Evolutionary conservation across 2,329 filamentous ascomycete species (phyloP).

Genomic region (Blastomyces silverae): DNA sequence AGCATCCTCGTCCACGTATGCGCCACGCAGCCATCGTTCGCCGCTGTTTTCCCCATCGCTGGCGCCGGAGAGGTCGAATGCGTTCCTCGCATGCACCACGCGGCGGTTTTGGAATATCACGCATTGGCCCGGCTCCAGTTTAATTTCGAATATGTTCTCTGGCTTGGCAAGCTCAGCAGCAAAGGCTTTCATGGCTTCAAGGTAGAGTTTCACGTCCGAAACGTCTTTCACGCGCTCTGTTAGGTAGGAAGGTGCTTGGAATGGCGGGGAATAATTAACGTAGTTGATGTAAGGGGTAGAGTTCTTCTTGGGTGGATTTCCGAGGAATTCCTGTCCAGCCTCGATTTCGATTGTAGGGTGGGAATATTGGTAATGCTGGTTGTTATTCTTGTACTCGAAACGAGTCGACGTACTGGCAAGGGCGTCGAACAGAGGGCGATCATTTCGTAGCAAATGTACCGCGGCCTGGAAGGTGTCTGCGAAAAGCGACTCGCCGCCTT

Average conservation of each 20-base stretch:
- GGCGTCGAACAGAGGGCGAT: slow-evolving; percentile 22
- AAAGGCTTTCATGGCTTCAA: slow-evolving; percentile 52
- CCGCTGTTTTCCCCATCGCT: slow-evolving; percentile 45
- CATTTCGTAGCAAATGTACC: slow-evolving; percentile 17
- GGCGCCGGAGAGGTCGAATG: slow-evolving; percentile 53
- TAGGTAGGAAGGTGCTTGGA: slow-evolving; percentile 54
- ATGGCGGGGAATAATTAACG: slow-evolving; percentile 71
- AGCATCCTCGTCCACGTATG: slow-evolving; percentile 68
- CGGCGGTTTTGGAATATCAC: slow-evolving; percentile 88
- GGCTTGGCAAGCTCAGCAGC: slow-evolving; percentile 52
- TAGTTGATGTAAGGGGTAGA: slow-evolving; percentile 28
- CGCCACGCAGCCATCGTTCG: slow-evolving; percentile 73
- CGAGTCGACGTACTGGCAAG: slow-evolving; percentile 45
- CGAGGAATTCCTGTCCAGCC: slow-evolving; percentile 20
- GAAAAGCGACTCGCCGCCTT: slow-evolving; percentile 81
- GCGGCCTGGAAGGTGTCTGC: slow-evolving; percentile 65
- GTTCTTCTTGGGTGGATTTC: slow-evolving; percentile 5
- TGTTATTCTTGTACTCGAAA: slow-evolving; percentile 63
- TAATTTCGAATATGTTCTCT: slow-evolving; percentile 59
- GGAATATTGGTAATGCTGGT: slow-evolving; percentile 54
- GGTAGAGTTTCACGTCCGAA: slow-evolving; percentile 19
- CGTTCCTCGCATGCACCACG: slow-evolving; percentile 72
- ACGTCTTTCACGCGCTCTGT: slow-evolving; percentile 21
- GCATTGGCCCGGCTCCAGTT: slow-evolving; percentile 73
- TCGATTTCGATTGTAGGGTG: slow-evolving; percentile 50